Conservation (phyloP, 805 yeast genomes). For the Ogataea philodendri region DNA sequence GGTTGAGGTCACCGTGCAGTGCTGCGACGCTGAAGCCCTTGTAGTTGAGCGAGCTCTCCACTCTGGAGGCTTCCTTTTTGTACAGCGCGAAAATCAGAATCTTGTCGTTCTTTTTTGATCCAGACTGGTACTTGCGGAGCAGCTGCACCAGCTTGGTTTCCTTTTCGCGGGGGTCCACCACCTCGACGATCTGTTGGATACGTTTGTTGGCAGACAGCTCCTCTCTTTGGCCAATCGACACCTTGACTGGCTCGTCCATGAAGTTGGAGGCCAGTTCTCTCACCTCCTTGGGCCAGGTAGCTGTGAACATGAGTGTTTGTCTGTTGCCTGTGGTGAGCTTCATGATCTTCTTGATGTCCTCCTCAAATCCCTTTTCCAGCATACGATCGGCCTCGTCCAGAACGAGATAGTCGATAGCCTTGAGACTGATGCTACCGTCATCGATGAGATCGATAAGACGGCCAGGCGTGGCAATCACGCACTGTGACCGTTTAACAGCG, state of each 20-base stretch:
- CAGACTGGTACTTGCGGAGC: conserved; percentile 70
- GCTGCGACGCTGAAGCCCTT: conserved; percentile 86
- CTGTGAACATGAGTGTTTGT: conserved; percentile 97
- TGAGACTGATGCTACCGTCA: conserved; percentile 77
- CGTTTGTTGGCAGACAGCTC: conserved; percentile 93
- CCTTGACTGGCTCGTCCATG: conserved; percentile 83
- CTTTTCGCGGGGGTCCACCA: conserved; percentile 76
- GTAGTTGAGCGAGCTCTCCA: conserved; percentile 70
- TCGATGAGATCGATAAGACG: conserved; percentile 86
- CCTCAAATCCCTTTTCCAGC: conserved; percentile 98
- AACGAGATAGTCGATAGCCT: conserved; percentile 71
- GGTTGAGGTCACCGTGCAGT: conserved; percentile 93
- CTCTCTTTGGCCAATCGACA: conserved; percentile 91
- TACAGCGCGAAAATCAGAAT: conserved; percentile 90
- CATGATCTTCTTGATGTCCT: conserved; percentile 85
- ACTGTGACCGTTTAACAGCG: conserved; percentile 62
- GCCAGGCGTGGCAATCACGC: conserved; percentile 98
- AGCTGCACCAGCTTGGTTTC: conserved; percentile 73
- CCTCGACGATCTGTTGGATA: conserved; percentile 91
- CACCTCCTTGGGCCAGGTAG: conserved; percentile 99
- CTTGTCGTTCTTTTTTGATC: conserved; percentile 66
- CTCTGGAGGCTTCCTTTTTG: conserved; percentile 93
- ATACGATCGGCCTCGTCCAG: conserved; percentile 98
- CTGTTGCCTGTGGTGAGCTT: conserved; percentile 54
- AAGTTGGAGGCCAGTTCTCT: conserved; percentile 85